Evolutionary conservation across 2,329 filamentous ascomycete species (phyloP).

Genomic region (Raffaelea albimanens): DNA sequence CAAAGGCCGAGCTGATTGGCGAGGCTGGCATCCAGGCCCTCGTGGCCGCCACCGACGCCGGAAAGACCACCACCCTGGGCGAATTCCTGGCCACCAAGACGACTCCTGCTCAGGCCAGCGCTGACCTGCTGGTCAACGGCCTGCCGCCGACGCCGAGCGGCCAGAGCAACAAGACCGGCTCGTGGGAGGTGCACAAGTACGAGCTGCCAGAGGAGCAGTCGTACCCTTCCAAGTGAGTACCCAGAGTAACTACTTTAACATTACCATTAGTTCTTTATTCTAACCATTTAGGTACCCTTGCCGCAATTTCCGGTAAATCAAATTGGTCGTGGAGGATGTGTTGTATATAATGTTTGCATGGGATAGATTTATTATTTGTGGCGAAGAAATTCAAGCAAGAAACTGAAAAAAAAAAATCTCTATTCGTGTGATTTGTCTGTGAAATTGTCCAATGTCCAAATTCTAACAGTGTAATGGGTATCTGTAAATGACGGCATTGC

Average conservation of each 20-base stretch:
- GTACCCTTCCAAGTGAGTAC: slow-evolving; percentile 63
- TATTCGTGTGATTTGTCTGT: no score
- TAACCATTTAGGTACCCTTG: slow-evolving; percentile 47
- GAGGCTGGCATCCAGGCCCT: slow-evolving; percentile 54
- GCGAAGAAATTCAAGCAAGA: no score
- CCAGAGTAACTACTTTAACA: no score
- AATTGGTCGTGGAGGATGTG: neutral
- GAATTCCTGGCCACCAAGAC: slow-evolving; percentile 58
- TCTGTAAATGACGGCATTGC: no score
- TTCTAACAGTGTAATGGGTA: no score
- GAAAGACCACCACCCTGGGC: slow-evolving; percentile 61
- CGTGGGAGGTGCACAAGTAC: slow-evolving; percentile 62
- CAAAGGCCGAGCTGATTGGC: slow-evolving; percentile 72
- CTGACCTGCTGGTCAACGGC: slow-evolving; percentile 62
- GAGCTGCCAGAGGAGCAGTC: slow-evolving; percentile 54
- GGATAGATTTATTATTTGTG: no score
- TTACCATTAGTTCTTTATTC: neutral
- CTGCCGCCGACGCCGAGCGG: slow-evolving; percentile 80
- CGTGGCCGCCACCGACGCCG: slow-evolving; percentile 66
- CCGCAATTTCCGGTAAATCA: slow-evolving; percentile 46
- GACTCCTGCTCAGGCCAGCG: slow-evolving; percentile 25
- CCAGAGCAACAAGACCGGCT: slow-evolving; percentile 41
- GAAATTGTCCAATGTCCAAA: no score
- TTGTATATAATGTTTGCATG: slow-evolving; percentile 17
- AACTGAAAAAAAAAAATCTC: no score